These are phyloP conservation scores for Cyclotella distinguenda DNA, from an alignment of 108 stramenopile species.

Conservation along the genomic window DNA sequence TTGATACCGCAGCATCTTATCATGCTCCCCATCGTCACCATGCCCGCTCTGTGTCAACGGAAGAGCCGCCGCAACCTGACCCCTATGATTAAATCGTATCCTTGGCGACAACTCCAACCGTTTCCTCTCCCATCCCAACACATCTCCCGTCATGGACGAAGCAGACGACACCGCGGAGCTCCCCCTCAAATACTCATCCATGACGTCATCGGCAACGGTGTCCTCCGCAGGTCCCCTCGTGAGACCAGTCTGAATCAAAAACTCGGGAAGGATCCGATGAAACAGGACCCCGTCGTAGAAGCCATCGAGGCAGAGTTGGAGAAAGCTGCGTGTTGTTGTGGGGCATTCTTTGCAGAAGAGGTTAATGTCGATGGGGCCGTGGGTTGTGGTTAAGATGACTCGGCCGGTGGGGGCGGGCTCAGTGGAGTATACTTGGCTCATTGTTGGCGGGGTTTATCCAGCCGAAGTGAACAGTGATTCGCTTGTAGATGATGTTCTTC, in stretches of 20 bases:
- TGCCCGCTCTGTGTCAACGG: conserved; percentile 35
- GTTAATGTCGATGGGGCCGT: conserved; percentile 89
- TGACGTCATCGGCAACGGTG: conserved; percentile 40
- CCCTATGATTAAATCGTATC: conserved; percentile 91
- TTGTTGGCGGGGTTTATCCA: conserved; percentile 24
- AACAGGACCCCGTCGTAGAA: conserved; percentile 77
- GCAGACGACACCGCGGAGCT: conserved; percentile 21
- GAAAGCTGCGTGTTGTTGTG: conserved; percentile 79
- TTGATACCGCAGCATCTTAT: conserved; percentile 87
- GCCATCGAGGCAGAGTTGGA: conserved; percentile 92
- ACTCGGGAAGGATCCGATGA: conserved; percentile 84
- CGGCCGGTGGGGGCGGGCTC: conserved; percentile 87
- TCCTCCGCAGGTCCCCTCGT: conserved; percentile 24
- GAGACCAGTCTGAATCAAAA: conserved; percentile 89
- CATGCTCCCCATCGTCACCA: conserved; percentile 37
- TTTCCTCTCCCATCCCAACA: conserved; percentile 58
- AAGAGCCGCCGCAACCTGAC: conserved; percentile 92
- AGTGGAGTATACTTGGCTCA: conserved; percentile 92
- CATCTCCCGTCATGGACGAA: conserved; percentile 9
- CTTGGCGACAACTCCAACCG: conserved; percentile 84
- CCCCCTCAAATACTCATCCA: conserved; percentile 37
- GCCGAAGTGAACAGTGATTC: too few relatives aligned
- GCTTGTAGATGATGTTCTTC: too few relatives aligned
- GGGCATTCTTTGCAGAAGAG: conserved; percentile 94
- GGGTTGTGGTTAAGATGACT: conserved; percentile 90